phyloP scores from a whole-genome alignment of 176 grass and related monocot genomes.

The Ensete ventricosum region DNA sequence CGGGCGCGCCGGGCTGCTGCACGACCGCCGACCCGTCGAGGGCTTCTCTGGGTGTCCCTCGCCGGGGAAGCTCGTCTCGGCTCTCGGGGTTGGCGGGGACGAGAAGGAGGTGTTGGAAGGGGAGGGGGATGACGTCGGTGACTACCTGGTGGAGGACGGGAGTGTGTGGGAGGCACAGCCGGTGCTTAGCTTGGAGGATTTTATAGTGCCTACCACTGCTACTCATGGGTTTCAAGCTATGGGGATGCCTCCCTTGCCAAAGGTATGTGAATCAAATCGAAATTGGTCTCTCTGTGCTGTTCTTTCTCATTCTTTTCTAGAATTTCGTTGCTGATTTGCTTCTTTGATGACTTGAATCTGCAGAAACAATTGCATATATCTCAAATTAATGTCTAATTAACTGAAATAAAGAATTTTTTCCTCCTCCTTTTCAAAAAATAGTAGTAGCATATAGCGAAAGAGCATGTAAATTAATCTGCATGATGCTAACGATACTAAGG shows the following conservation, averaged over 20 bases:
- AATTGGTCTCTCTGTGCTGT: background rate
- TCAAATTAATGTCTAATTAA: background rate
- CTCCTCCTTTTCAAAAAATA: background rate
- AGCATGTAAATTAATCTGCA: background rate
- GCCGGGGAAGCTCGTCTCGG: slow-evolving; percentile 26
- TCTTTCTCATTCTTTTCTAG: background rate
- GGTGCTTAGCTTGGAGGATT: slow-evolving; percentile 46
- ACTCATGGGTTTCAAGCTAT: slow-evolving; percentile 69
- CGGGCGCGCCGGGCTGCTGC: background rate
- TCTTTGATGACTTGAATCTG: background rate
- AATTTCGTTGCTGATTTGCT: background rate
- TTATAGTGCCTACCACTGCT: slow-evolving; percentile 57
- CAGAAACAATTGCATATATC: background rate
- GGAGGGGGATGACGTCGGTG: slow-evolving; percentile 6
- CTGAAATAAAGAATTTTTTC: too few relatives aligned
- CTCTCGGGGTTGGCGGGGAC: slow-evolving; percentile 30
- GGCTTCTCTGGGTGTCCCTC: slow-evolving; percentile 60
- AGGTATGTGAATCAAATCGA: slow-evolving; percentile 26
- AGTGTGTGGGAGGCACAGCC: slow-evolving; percentile 35
- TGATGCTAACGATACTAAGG: background rate
- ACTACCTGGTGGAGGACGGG: slow-evolving; percentile 2
- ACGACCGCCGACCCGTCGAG: slow-evolving; percentile 48
- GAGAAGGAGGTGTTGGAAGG: slow-evolving; percentile 18
- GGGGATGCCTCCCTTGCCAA: slow-evolving; percentile 29
- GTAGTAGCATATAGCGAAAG: background rate